Evolutionary conservation across 2,329 filamentous ascomycete genomes (phyloP), one percentile per base, ranked within the genome.

Genomic region (Curvularia hawaiiensis): DNA sequence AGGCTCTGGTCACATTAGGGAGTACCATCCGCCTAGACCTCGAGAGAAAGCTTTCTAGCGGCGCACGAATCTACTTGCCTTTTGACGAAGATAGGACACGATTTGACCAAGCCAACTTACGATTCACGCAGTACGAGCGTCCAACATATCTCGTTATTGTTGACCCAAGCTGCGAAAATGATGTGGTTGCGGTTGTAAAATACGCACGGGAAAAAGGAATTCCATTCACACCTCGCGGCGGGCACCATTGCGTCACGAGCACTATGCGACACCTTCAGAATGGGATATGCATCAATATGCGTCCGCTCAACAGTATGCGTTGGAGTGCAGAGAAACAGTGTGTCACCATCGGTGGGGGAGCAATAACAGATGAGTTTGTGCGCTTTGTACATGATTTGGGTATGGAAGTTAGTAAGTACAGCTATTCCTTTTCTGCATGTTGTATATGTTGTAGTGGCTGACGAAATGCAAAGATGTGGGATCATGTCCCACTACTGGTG

Each of bases 331-430:
- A 44, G 35, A 48, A 38, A 2, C 48, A 16, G 18, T 49, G 52
- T 33, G 43, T 52, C 12, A 48, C 49, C 1, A 35, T 28, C 20
- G 43, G 41, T 12, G 54, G 54, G 20, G 54, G 54, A 30, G 43
- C 43, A n/a, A 26, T 56, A 33, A 52, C 43, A 8, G 49, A 56
- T 38, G 49, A 56, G 43, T 56, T 56, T 18, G 49, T 56, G 20
- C 43, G 43, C 33, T 56, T 48, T 35, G 28, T 56, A 28, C 49
- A 56, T 9, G 14, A 40, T 14, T 48, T 52, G 49, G 54, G 43
- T 12, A 56, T 52, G 54, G 49, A 56, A 52, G 54, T 56, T 5
- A 56, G 54, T 52, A 56, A 52, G 54, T 56, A n/a, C n/a, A n/a
- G n/a, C n/a, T n/a, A n/a, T n/a, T n/a, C n/a, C n/a, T n/a, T n/a